A percentile compares a stretch with the other conserved stretches of the same genome.
Conservation (phyloP, 148 eudicot species). For the Agrostemma githago region DNA sequence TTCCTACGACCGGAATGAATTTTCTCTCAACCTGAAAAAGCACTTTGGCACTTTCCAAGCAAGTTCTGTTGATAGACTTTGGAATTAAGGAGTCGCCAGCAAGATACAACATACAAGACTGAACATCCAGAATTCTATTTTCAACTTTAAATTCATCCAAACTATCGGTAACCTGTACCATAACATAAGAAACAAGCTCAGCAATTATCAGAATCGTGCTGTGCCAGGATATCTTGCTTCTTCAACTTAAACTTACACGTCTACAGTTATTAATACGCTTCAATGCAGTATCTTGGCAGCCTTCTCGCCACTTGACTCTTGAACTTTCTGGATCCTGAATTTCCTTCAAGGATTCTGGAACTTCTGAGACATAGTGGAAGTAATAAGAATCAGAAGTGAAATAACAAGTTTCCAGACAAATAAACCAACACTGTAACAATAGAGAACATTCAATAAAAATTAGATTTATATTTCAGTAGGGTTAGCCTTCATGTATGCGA, state of each 20-base stretch:
- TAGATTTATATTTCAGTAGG: neutral
- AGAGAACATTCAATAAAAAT: neutral
- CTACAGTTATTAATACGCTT: conserved; percentile 23
- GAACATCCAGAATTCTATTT: conserved; percentile 55
- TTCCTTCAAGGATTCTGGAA: conserved; percentile 24
- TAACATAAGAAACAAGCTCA: neutral
- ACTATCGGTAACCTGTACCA: conserved; percentile 40
- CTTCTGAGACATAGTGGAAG: conserved; percentile 5
- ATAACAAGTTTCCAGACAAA: neutral
- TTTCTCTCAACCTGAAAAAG: conserved; percentile 89
- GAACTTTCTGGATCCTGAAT: conserved; percentile 36
- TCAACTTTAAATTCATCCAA: conserved; percentile 30
- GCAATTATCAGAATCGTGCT: conserved; percentile 5
- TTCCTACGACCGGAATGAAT: conserved; percentile 85
- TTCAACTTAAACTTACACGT: conserved; percentile 25
- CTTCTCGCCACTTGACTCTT: conserved; percentile 58
- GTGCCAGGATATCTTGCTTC: neutral
- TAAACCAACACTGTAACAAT: neutral
- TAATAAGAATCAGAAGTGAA: conserved; percentile 1
- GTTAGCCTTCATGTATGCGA: neutral
- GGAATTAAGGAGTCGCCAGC: conserved; percentile 76
- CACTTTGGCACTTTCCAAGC: conserved; percentile 60
- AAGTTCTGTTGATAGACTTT: conserved; percentile 54
- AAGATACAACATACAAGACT: conserved; percentile 58
- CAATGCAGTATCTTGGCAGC: conserved; percentile 25